Percentiles rank a stretch among this genome's conserved stretches.
Evolutionary conservation across 2,329 filamentous ascomycete species (phyloP).

Genomic region (Cladosporium sp.): DNA sequence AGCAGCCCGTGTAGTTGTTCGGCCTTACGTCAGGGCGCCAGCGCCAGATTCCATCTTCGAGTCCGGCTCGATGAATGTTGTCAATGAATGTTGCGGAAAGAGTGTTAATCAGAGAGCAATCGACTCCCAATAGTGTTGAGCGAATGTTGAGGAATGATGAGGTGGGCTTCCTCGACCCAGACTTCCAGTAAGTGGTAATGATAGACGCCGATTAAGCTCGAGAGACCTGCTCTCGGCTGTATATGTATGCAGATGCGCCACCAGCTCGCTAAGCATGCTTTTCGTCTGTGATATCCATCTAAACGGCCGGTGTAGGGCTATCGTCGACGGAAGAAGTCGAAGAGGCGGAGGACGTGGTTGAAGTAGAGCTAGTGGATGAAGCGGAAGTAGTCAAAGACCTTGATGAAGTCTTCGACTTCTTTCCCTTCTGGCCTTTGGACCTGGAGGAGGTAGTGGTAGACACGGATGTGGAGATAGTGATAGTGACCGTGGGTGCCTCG

Average conservation of each 20-base stretch:
- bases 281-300: background rate
- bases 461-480: constrained; percentile 2
- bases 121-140: background rate
- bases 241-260: background rate
- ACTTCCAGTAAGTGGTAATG: background rate
- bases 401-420: constrained; percentile 10
- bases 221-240: background rate
- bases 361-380: background rate
- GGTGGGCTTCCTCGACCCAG: background rate
- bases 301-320: background rate
- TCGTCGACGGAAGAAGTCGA: constrained; percentile 7
- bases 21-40: background rate
- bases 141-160: background rate
- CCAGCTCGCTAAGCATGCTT: background rate
- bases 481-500: constrained; percentile 1
- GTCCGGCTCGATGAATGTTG: background rate
- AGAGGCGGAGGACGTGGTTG: constrained; percentile 1
- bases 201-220: background rate
- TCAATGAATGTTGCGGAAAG: background rate
- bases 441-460: background rate
- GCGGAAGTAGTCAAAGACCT: background rate
- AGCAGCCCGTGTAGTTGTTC: background rate
- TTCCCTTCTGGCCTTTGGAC: constrained; percentile 9
- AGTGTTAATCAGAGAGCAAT: constrained; percentile 10
- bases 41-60: background rate